Percentiles rank a stretch among this genome's conserved stretches.
phyloP scores from a whole-genome alignment of 2,329 filamentous ascomycete species.

The Trichoderma afroharzianum region DNA sequence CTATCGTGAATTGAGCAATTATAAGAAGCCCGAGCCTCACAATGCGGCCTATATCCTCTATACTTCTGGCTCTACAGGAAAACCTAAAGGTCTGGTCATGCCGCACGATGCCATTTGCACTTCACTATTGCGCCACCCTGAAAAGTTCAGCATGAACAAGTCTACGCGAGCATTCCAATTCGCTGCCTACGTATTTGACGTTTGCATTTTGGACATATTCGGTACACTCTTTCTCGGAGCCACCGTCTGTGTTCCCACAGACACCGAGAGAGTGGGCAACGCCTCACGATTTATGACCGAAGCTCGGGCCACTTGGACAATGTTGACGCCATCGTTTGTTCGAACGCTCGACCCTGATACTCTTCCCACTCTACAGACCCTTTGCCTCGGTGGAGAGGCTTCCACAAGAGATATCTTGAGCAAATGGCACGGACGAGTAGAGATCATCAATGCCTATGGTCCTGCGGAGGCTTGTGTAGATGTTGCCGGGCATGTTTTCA shows the following conservation, averaged over 20 bases:
- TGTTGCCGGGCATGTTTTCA: background rate
- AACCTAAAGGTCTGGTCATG: conserved; percentile 22
- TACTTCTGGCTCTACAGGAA: conserved; percentile 23
- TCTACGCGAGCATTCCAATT: background rate
- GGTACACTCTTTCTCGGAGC: conserved; percentile 6
- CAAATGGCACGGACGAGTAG: conserved; percentile 12
- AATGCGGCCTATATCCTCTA: conserved; percentile 20
- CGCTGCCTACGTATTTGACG: conserved; percentile 4
- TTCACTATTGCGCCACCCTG: background rate
- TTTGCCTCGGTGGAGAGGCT: background rate
- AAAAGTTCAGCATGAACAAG: background rate
- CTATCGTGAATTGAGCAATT: background rate
- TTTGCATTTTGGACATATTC: background rate
- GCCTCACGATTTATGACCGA: conserved; percentile 8
- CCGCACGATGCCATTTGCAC: background rate
- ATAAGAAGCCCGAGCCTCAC: background rate
- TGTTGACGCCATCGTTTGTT: conserved; percentile 19
- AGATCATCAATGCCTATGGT: conserved; percentile 15
- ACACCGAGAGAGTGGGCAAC: conserved; percentile 17
- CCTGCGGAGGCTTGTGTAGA: conserved; percentile 18
- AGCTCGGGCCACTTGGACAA: background rate
- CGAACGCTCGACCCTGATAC: background rate
- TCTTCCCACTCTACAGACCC: background rate
- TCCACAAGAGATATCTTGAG: background rate
- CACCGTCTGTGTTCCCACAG: conserved; percentile 21